Percentiles rank a stretch among this genome's conserved stretches.
Conservation (phyloP, 1,139 yeast species). For the Debaryomyces singareniensis region DNA sequence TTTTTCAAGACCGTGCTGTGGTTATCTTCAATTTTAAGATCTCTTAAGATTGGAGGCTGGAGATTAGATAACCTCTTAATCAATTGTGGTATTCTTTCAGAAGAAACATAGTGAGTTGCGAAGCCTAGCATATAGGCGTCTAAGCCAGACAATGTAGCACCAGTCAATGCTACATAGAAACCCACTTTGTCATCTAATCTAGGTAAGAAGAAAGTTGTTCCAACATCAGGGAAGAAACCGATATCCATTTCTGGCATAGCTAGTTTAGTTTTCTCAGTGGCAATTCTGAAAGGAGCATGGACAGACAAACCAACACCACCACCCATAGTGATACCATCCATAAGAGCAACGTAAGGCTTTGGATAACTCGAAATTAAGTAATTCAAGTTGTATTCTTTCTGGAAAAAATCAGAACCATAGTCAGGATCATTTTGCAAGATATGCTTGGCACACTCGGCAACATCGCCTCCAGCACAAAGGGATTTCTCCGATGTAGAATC, state of each 20-base stretch:
- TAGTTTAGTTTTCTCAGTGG: slow-evolving; percentile 81
- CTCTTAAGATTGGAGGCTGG: slow-evolving; percentile 36
- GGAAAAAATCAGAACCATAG: slow-evolving; percentile 63
- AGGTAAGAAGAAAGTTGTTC: slow-evolving; percentile 84
- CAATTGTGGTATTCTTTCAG: slow-evolving; percentile 56
- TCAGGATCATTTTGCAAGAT: slow-evolving; percentile 44
- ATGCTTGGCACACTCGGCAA: slow-evolving; percentile 61
- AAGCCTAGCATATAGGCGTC: slow-evolving; percentile 80
- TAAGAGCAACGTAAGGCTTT: slow-evolving; percentile 78
- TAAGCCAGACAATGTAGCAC: slow-evolving; percentile 66
- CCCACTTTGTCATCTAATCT: slow-evolving; percentile 80
- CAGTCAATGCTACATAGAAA: slow-evolving; percentile 80
- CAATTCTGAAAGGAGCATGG: slow-evolving; percentile 91
- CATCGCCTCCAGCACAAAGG: slow-evolving; percentile 93
- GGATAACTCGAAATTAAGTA: slow-evolving; percentile 72
- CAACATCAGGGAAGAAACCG: slow-evolving; percentile 96
- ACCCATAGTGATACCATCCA: slow-evolving; percentile 96
- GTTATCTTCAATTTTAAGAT: slow-evolving; percentile 14
- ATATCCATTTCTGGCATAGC: slow-evolving; percentile 99
- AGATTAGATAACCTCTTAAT: slow-evolving; percentile 58
- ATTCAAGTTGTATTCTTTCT: slow-evolving; percentile 75
- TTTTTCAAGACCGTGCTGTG: slow-evolving; percentile 18
- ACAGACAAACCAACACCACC: slow-evolving; percentile 94
- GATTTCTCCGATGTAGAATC: slow-evolving; percentile 62
- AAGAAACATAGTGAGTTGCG: slow-evolving; percentile 84